Base-by-base conservation (phyloP, 2,329 filamentous ascomycete genomes). In the Colletotrichum gigasporum region DNA sequence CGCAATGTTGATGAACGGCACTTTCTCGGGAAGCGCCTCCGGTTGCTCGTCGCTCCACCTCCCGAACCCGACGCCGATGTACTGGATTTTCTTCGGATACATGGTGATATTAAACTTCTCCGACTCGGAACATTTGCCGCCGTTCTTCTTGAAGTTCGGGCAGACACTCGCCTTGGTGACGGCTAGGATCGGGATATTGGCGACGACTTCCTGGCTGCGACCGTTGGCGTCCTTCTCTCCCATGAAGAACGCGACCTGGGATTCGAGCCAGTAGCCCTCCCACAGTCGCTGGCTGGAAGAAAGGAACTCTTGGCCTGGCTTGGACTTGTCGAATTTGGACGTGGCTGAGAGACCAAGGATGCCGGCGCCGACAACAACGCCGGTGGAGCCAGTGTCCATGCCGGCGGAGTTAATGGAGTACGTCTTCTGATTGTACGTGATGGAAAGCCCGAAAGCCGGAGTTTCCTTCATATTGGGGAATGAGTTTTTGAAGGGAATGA, bases 11-110 rank as follows among this genome's bases (percentile, higher is more conserved):
- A 53, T 47, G 12, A 60, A 32, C 0, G 54, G 7, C 6, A 47
- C 9, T 39, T 47, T 58, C 12, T 28, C 11, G n/a, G 45, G 45
- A 4, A 32, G 4, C 3, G 39, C 34, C 8, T 60, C 37, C 2
- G 41, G 41, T 18, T 54, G 48, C 22, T 37, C 20, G 3, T 2
- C 11, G 32, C 56, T 60, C 11, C 47, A 34, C 18, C 61, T 28
- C 1, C 26, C 55, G 26, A 64, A 64, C 2, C 61, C 59, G 14
- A 63, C 59, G 3, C 59, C 59, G 8, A 57, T 30, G 16, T 51
- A 57, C 42, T 39, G 47, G 26, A 50, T 50, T 12, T 50, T 5
- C 0, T 18, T 57, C 3, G 59, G 59, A n/a, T 22, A 63, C 22
- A 16, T 42, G 20, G 20, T 14, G 34, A 63, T 24, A 28, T 32